phyloP scores from a whole-genome alignment of 805 yeast species.

The Teunomyces gatunensis region DNA sequence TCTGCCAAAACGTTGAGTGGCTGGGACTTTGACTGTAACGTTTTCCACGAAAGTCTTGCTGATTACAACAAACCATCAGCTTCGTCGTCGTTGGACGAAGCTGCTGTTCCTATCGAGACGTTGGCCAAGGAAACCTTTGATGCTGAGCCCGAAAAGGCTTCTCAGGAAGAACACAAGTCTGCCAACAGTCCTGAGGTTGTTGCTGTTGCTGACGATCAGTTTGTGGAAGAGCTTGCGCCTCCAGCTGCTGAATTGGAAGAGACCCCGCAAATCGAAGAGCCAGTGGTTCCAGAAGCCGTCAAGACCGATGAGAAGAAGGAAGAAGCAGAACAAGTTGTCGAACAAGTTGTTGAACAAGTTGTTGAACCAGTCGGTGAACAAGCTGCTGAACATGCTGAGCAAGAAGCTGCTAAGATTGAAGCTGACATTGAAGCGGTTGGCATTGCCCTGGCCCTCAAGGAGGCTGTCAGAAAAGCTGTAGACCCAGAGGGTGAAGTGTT shows the following conservation, averaged over 20 bases:
- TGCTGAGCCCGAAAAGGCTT: conserved; percentile 5
- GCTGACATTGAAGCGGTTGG: conserved; percentile 5
- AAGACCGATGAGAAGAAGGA: conserved; percentile 4
- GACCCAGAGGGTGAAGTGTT: conserved; percentile 11
- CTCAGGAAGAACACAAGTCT: conserved; percentile 5
- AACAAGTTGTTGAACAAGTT: conserved; percentile 5
- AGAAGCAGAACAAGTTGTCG: conserved; percentile 4
- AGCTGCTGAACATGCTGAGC: neutral
- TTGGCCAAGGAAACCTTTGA: conserved; percentile 25
- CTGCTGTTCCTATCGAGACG: conserved; percentile 15
- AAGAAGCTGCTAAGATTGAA: conserved; percentile 1
- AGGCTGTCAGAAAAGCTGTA: conserved; percentile 5
- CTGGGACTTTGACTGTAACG: conserved; percentile 89
- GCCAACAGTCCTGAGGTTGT: neutral
- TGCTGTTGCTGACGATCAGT: neutral
- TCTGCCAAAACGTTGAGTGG: conserved; percentile 54
- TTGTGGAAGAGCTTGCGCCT: conserved; percentile 8
- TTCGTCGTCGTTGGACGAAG: conserved; percentile 8
- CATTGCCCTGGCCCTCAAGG: conserved; percentile 3
- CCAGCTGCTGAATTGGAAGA: conserved; percentile 14
- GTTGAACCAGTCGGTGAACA: neutral
- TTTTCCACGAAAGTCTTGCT: conserved; percentile 39
- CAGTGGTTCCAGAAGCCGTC: conserved; percentile 2
- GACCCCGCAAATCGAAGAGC: conserved; percentile 7
- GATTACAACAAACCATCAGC: conserved; percentile 19